Evolutionary conservation across 164 flowering plant genomes (phyloP).

Genomic region (Kalanchoe fedtschenkoi): DNA sequence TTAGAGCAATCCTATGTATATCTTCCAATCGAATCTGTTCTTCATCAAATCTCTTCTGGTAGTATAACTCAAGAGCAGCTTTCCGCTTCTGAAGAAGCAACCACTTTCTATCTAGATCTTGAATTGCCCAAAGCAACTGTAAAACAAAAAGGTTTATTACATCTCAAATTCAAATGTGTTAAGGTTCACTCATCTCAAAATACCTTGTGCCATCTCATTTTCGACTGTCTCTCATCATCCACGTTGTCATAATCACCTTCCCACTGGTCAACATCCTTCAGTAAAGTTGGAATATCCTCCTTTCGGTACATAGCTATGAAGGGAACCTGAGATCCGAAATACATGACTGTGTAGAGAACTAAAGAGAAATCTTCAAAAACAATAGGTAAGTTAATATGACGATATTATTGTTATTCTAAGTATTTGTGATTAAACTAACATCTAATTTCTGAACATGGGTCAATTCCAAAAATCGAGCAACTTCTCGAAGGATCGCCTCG

Average conservation of each 20-base stretch:
- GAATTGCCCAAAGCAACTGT: slow-evolving; percentile 83
- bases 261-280: slow-evolving; percentile 42
- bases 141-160: slow-evolving; percentile 7
- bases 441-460: slow-evolving; percentile 75
- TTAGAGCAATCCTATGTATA: slow-evolving; percentile 55
- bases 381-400: too few relatives aligned
- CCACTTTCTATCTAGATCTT: slow-evolving; percentile 86
- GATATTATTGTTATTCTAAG: not conserved
- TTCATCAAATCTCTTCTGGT: slow-evolving; percentile 70
- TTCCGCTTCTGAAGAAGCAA: slow-evolving; percentile 82
- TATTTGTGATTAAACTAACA: slow-evolving; percentile 30
- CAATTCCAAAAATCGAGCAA: slow-evolving; percentile 55
- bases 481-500: slow-evolving; percentile 37
- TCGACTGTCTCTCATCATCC: slow-evolving; percentile 22
- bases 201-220: slow-evolving; percentile 57
- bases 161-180: not conserved
- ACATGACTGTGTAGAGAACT: too few relatives aligned
- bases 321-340: slow-evolving; percentile 48
- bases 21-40: slow-evolving; percentile 60
- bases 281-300: slow-evolving; percentile 58
- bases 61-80: slow-evolving; percentile 55
- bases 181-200: too few relatives aligned
- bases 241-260: slow-evolving; percentile 24
- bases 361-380: not conserved
- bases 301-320: slow-evolving; percentile 90